phyloP scores from a whole-genome alignment of 441 rosid species.

The Syzygium malaccense region DNA sequence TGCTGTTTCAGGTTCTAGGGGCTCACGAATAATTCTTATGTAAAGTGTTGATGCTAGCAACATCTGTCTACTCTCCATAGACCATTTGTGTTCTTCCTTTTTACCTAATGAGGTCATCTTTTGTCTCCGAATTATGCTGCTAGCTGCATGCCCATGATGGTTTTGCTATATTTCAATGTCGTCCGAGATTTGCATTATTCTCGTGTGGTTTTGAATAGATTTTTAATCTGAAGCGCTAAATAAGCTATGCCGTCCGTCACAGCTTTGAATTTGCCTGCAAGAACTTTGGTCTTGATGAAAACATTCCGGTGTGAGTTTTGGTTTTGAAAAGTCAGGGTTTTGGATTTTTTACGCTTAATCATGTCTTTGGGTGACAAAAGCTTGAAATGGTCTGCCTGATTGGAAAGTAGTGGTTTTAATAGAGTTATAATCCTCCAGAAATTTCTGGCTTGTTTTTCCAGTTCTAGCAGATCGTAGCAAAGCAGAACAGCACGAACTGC shows the following conservation, averaged over 20 bases:
- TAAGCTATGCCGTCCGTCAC: conserved; percentile 59
- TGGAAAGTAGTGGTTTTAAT: conserved; percentile 2
- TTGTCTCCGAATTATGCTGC: too few species aligned
- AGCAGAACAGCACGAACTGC: too few species aligned
- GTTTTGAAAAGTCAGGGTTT: conserved; percentile 29
- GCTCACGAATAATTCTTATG: not conserved
- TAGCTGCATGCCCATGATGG: too few species aligned
- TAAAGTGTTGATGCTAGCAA: not conserved
- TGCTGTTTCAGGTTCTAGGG: not conserved
- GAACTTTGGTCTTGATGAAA: conserved; percentile 63
- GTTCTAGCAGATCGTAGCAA: too few species aligned
- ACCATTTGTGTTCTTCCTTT: not conserved
- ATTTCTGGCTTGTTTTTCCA: too few species aligned
- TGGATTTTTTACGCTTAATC: conserved; percentile 6
- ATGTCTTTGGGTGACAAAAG: conserved; percentile 25
- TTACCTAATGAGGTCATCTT: not conserved
- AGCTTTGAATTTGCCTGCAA: conserved; percentile 57
- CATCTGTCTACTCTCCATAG: not conserved
- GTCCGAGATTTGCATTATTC: too few species aligned
- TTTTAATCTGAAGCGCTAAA: conserved; percentile 31
- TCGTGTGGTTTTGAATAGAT: conserved; percentile 22
- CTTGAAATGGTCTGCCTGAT: conserved; percentile 10
- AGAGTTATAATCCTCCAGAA: not conserved
- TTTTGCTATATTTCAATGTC: too few species aligned
- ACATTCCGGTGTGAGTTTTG: conserved; percentile 45